Evolutionary conservation across 2,329 filamentous ascomycete genomes (phyloP), one percentile per base, ranked within the genome.

Genomic region (Colletotrichum sp.): DNA sequence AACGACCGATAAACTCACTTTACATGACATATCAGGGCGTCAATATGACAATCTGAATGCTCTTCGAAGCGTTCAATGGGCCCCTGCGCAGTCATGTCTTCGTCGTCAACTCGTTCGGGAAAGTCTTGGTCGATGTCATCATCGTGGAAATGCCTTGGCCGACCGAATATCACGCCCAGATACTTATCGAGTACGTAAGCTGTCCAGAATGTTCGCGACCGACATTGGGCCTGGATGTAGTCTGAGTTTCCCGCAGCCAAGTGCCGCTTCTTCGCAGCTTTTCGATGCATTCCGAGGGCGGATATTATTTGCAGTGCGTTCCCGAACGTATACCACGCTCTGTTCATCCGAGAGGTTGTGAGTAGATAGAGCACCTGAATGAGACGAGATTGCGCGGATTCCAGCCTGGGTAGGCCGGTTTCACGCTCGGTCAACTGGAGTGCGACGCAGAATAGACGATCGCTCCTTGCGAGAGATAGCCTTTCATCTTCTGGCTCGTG

Each of bases 141-240:
- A 49, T 93, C 91, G 64, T 92, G 91, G 34, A 92, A 90, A 12
- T 92, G 87, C 12, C 90, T 83, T 2, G 92, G 92, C 8, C 92
- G 85, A 0, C 92, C 92, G 30, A 93, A 88, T 24, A 92, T 90
- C n/a, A 92, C 90, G 39, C 91, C 90, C 2, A 93, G 83, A 72
- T 93, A 93, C 60, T 91, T 91, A 78, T 93, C 92, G 2, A 93
- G 82, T 0, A 89, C 90, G 78, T 93, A 93, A 0, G 90, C 88
- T 3, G 88, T 89, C 92, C 92, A 93, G 63, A 93, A 93, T 0
- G 89, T 87, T 7, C 92, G 85, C 72, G 90, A 89, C 1, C 90
- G 87, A 59, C 90, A 89, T 72, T 93, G 90, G 0, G 83, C 81
- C 7, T 87, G 83, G 7, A 89, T 85, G 52, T 88, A 88, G 68